Evolutionary conservation across 176 grass and related monocot genomes (phyloP), one percentile per base, ranked within the genome.

Genomic region (Rhynchospora pubera): DNA sequence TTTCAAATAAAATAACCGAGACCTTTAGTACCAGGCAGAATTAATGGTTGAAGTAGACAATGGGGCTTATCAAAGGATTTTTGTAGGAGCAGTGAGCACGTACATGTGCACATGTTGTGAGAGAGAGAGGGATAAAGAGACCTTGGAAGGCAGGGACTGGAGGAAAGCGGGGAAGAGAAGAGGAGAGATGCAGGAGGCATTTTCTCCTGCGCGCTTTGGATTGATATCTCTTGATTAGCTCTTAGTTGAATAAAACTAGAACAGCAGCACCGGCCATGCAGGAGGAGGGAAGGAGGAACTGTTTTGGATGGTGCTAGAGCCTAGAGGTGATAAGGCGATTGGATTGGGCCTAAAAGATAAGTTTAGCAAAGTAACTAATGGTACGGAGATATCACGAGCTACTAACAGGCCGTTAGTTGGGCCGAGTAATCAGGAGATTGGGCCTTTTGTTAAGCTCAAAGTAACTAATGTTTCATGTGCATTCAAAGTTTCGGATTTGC

Each of bases 131-230:
- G 59, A 71, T 79, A 77, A 21, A 19, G 72, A 83, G 18, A 45
- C 64, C 28, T 81, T 43, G 85, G 52, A 57, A 22, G 47, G 7
- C 81, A 78, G 65, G 63, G 56, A 65, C 23, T 55, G 84, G 75
- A 59, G 39, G 82, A 62, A 44, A 82, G 6, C 1, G 81, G 22
- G 0, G 86, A 62, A 51, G 85, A 86, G 47, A 79, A 89, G 82
- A 90, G 79, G 39, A 94, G 88, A 83, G 86, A 63, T 28, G 48
- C 58, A n/a, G 42, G 79, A 62, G 83, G 79, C 65, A 60, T 72
- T 71, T 22, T 22, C 43, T 66, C 69, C 58, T 30, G 39, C 65
- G 26, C 57, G 61, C 64, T 14, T 57, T 57, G 55, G 16, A 18
- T 57, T 68, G 11, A 79, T 79, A 58, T 87, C 55, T 6, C 78